Evolutionary conservation across 768 basidiomycete genomes (phyloP).

Genomic region (Tricholoma furcatifolium): DNA sequence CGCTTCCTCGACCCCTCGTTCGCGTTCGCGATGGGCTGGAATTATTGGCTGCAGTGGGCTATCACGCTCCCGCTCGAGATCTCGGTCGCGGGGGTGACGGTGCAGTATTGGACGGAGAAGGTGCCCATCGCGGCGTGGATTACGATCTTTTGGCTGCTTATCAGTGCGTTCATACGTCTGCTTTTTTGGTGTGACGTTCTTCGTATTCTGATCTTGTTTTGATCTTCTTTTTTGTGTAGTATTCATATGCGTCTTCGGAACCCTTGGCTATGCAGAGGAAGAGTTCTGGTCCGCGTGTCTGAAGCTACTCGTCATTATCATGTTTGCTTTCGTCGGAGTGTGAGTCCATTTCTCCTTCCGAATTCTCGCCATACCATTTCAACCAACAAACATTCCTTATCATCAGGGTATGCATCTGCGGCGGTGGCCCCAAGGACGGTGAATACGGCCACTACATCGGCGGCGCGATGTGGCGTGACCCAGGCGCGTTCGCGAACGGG

Average conservation of each 20-base stretch:
- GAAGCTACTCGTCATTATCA: constrained; percentile 42
- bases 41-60: constrained; percentile 48
- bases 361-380: neutral
- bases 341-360: constrained; percentile 25
- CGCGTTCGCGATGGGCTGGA: constrained; percentile 51
- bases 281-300: constrained; percentile 48
- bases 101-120: too few relatives aligned
- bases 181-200: too few relatives aligned
- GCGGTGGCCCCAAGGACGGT: too few relatives aligned
- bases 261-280: too few relatives aligned
- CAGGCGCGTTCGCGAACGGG: constrained; percentile 42
- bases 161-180: constrained; percentile 24
- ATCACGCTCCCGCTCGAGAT: constrained; percentile 43
- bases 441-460: too few relatives aligned
- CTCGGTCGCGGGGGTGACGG: constrained; percentile 45
- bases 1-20: constrained; percentile 48
- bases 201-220: too few relatives aligned
- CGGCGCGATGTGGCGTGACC: constrained; percentile 39
- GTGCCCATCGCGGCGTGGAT: constrained; percentile 47
- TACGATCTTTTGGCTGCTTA: constrained; percentile 41
- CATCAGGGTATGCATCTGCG: constrained; percentile 37
- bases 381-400: constrained; percentile 20
- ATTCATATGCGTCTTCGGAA: constrained; percentile 41
- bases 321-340: constrained; percentile 47
- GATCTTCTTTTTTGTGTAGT: constrained; percentile 21